phyloP scores from a whole-genome alignment of 1,284 basidiomycete genomes.

The Phellopilus nigrolimitatus region DNA sequence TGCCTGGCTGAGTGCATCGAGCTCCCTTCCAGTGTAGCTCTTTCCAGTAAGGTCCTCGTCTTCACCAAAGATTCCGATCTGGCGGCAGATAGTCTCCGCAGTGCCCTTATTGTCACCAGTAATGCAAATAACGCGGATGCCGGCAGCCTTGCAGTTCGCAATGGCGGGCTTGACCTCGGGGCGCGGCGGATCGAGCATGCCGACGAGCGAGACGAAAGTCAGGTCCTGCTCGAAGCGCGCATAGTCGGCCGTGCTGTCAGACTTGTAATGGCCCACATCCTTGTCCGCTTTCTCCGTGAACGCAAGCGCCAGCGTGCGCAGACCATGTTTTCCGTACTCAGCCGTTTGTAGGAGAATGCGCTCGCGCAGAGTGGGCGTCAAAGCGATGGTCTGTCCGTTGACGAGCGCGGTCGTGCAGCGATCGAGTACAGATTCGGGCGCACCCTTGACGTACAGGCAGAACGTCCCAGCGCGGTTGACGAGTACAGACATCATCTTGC shows the following conservation, averaged over 20 bases:
- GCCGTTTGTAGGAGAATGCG: slow-evolving; percentile 63
- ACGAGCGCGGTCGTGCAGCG: slow-evolving; percentile 77
- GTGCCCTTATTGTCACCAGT: slow-evolving; percentile 99
- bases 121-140: slow-evolving; percentile 95
- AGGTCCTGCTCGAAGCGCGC: slow-evolving; percentile 86
- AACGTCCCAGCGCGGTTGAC: slow-evolving; percentile 55
- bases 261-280: slow-evolving; percentile 76
- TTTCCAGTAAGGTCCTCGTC: slow-evolving; percentile 84
- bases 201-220: slow-evolving; percentile 92
- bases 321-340: slow-evolving; percentile 75
- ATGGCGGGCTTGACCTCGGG: slow-evolving; percentile 89
- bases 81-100: slow-evolving; percentile 93
- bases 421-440: slow-evolving; percentile 91
- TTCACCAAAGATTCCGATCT: slow-evolving; percentile 89
- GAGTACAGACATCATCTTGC: slow-evolving; percentile 98
- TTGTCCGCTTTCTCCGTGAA: slow-evolving; percentile 77
- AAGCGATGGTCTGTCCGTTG: slow-evolving; percentile 59
- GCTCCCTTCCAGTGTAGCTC: slow-evolving; percentile 91
- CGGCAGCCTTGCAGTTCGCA: slow-evolving; percentile 86
- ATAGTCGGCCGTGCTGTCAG: slow-evolving; percentile 77
- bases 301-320: slow-evolving; percentile 90
- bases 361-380: slow-evolving; percentile 59
- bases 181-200: slow-evolving; percentile 97
- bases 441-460: slow-evolving; percentile 88
- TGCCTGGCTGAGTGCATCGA: slow-evolving; percentile 76